These are phyloP conservation scores for Termitomyces sp. DNA, from an alignment of 768 basidiomycete genomes.

Conservation along the genomic window DNA sequence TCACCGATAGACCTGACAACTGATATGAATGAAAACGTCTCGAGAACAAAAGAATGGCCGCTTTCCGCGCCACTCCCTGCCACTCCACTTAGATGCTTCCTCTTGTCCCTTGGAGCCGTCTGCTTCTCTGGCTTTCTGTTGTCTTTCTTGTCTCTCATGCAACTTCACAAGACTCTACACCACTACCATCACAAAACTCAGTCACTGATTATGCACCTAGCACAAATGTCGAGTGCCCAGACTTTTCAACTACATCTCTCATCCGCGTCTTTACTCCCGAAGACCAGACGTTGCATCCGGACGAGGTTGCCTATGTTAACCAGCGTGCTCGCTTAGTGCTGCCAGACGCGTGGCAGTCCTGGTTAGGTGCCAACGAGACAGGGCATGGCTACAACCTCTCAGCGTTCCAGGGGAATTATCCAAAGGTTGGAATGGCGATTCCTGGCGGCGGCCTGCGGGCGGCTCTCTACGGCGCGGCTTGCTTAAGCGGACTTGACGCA, in stretches of 20 bases:
- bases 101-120: background rate
- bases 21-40: background rate
- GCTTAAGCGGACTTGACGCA: slow-evolving; percentile 53
- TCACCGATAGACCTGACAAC: background rate
- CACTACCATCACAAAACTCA: slow-evolving; percentile 19
- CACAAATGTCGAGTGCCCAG: slow-evolving; percentile 44
- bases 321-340: slow-evolving; percentile 35
- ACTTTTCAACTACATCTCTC: slow-evolving; percentile 38
- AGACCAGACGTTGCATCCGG: slow-evolving; percentile 44
- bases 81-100: background rate
- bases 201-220: slow-evolving; percentile 49
- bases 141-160: slow-evolving; percentile 9
- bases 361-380: slow-evolving; percentile 53
- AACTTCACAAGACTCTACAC: slow-evolving; percentile 10
- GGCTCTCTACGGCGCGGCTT: slow-evolving; percentile 60
- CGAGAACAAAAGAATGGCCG: background rate
- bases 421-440: slow-evolving; percentile 57
- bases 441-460: slow-evolving; percentile 70
- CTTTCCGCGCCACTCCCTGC: background rate
- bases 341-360: slow-evolving; percentile 48
- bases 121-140: slow-evolving; percentile 1
- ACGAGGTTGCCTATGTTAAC: slow-evolving; percentile 43
- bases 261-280: slow-evolving; percentile 46
- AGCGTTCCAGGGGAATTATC: slow-evolving; percentile 33
- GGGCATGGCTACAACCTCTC: slow-evolving; percentile 47